Conservation (phyloP, 305 asterid species). For the Solanum hybrid region DNA sequence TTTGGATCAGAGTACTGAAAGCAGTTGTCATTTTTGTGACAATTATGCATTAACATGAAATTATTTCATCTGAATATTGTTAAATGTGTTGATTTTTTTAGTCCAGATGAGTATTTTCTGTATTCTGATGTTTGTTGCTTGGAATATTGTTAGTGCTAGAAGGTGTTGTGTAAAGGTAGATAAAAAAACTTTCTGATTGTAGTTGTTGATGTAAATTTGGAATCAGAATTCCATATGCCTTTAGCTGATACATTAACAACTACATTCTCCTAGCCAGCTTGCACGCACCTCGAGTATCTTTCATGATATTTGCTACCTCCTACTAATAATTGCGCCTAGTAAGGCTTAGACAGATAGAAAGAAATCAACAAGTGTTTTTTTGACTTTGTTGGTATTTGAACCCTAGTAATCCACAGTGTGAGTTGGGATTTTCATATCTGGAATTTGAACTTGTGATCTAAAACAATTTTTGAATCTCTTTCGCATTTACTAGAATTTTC, state of each 20-base stretch:
- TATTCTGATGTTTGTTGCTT: background rate
- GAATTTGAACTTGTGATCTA: background rate
- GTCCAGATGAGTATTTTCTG: background rate
- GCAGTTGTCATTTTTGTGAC: constrained; percentile 5
- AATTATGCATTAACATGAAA: constrained; percentile 1
- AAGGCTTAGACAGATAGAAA: background rate
- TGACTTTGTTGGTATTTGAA: background rate
- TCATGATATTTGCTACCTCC: background rate
- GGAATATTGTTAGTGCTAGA: background rate
- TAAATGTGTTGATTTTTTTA: background rate
- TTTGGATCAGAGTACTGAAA: constrained; percentile 5
- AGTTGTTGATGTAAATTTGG: background rate
- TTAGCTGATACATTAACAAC: background rate
- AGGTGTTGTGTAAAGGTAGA: background rate
- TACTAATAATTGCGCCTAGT: background rate
- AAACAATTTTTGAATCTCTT: background rate
- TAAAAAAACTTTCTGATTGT: background rate
- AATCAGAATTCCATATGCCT: background rate
- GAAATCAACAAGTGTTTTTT: background rate
- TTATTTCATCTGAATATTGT: background rate
- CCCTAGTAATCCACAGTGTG: background rate
- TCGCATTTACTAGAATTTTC: background rate
- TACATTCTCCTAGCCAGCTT: background rate
- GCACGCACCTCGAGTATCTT: background rate
- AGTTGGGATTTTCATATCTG: background rate